A percentile compares a stretch with the other conserved stretches of the same genome.
Evolutionary conservation across 768 basidiomycete genomes (phyloP).

Genomic region (Wakefieldia striispora): DNA sequence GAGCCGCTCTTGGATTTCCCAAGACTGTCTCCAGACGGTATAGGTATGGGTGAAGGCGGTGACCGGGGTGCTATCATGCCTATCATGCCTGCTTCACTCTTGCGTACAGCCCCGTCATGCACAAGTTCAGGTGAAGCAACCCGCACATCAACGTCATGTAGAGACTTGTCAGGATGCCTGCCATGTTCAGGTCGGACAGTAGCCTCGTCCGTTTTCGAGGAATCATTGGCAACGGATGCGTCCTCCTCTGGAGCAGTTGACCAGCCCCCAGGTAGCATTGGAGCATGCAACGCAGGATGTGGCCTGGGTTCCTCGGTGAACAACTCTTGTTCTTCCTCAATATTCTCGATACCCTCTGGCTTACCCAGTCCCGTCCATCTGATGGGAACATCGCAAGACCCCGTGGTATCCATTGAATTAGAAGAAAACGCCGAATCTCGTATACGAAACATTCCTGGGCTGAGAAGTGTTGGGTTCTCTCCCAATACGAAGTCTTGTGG

Average conservation of each 20-base stretch:
- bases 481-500: conserved; percentile 20
- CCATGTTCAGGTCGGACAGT: conserved; percentile 27
- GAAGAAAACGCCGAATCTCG: conserved; percentile 65
- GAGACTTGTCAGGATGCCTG: conserved; percentile 30
- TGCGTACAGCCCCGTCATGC: conserved; percentile 42
- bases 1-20: conserved; percentile 23
- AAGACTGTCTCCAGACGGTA: conserved; percentile 25
- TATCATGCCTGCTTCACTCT: conserved; percentile 64
- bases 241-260: conserved; percentile 53
- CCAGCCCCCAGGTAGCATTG: conserved; percentile 55
- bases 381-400: conserved; percentile 52
- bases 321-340: conserved; percentile 33
- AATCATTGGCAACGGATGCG: conserved; percentile 31
- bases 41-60: conserved; percentile 26
- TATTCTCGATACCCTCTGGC: conserved; percentile 38
- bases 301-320: conserved; percentile 24
- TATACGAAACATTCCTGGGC: conserved; percentile 51
- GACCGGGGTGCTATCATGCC: conserved; percentile 42
- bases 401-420: conserved; percentile 41
- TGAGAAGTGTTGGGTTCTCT: conserved; percentile 42
- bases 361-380: conserved; percentile 56
- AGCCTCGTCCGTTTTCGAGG: conserved; percentile 25
- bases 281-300: conserved; percentile 30
- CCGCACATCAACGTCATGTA: conserved; percentile 51
- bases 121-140: conserved; percentile 55